Percentiles rank a stretch among this genome's conserved stretches.
phyloP scores from a whole-genome alignment of 164 flowering plant genomes.

The Kalanchoe fedtschenkoi region DNA sequence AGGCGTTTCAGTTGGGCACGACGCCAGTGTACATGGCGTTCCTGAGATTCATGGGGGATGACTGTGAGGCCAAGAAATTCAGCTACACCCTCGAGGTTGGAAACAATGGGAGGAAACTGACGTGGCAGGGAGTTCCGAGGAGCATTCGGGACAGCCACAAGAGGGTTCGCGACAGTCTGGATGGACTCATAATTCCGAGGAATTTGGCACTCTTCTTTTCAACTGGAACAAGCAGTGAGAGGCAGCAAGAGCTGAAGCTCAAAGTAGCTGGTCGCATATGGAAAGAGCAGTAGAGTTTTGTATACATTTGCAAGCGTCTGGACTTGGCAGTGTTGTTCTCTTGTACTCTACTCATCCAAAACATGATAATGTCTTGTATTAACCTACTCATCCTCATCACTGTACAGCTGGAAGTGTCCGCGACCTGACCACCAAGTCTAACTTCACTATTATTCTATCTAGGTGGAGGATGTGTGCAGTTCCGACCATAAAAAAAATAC shows the following conservation, averaged over 20 bases:
- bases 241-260: conserved; percentile 48
- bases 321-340: neutral
- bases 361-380: no score
- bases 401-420: no score
- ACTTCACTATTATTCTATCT: no score
- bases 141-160: conserved; percentile 61
- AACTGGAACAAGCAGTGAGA: conserved; percentile 23
- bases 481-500: no score
- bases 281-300: conserved; percentile 40
- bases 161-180: conserved; percentile 59
- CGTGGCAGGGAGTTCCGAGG: conserved; percentile 69
- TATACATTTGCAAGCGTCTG: neutral
- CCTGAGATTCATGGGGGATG: conserved; percentile 70
- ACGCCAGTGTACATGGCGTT: conserved; percentile 74
- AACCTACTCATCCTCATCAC: no score
- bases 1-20: conserved; percentile 50
- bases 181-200: conserved; percentile 54
- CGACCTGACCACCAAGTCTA: no score
- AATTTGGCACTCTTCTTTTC: conserved; percentile 53
- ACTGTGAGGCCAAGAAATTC: conserved; percentile 50
- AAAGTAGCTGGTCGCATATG: conserved; percentile 60
- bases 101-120: conserved; percentile 45
- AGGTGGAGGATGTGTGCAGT: no score
- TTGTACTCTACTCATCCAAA: neutral
- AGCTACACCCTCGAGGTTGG: conserved; percentile 62